A percentile compares a stretch with the other conserved stretches of the same genome.
Conservation (phyloP, 2,329 filamentous ascomycete species). For the Calonectria ilicicola region DNA sequence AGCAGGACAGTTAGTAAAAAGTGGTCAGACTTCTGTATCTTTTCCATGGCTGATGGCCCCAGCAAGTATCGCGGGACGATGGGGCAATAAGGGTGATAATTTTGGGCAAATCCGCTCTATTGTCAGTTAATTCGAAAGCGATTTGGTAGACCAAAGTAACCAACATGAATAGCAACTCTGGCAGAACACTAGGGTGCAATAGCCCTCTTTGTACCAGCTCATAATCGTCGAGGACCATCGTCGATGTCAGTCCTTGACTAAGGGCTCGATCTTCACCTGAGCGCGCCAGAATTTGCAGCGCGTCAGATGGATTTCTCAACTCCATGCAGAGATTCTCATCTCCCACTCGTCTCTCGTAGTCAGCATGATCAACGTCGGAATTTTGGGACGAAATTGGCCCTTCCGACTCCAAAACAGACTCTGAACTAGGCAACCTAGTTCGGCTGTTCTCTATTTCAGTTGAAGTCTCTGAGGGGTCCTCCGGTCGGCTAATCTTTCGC, state of each 20-base stretch:
- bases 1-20: neutral
- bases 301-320: conserved; percentile 29
- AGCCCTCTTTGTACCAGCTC: neutral
- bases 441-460: neutral
- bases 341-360: neutral
- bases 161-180: neutral
- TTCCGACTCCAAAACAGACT: neutral
- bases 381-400: neutral
- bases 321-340: conserved; percentile 19
- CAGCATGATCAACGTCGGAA: neutral
- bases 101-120: neutral
- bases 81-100: neutral
- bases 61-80: neutral
- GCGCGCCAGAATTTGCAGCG: conserved; percentile 26
- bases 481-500: neutral
- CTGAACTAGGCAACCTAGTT: neutral
- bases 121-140: neutral
- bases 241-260: neutral
- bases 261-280: neutral
- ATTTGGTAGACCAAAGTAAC: neutral
- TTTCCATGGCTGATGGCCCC: neutral
- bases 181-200: neutral
- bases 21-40: neutral
- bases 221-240: neutral
- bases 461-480: neutral